These are phyloP conservation scores for Boletales sp. DNA, from an alignment of 768 basidiomycete species.

Conservation along the genomic window DNA sequence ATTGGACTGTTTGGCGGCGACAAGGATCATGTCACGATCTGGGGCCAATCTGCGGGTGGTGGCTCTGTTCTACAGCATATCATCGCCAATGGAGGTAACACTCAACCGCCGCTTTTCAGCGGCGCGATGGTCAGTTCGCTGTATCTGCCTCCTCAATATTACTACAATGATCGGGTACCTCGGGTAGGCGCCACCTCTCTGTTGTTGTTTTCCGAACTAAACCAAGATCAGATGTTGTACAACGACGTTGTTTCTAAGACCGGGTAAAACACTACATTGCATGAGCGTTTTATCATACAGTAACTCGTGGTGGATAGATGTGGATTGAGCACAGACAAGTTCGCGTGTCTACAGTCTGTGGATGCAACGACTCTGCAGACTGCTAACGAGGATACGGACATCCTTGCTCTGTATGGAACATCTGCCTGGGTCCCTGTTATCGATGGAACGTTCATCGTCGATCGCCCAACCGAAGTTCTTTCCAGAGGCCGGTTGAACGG, in stretches of 20 bases:
- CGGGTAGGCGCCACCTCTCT: conserved; percentile 15
- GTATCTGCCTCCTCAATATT: conserved; percentile 32
- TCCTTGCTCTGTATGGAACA: conserved; percentile 36
- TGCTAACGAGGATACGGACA: conserved; percentile 31
- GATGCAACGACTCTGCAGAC: conserved; percentile 30
- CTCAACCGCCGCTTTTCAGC: conserved; percentile 31
- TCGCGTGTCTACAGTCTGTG: conserved; percentile 38
- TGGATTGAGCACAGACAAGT: conserved; percentile 27
- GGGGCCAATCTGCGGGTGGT: conserved; percentile 35
- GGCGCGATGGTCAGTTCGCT: conserved; percentile 32
- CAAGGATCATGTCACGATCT: conserved; percentile 30
- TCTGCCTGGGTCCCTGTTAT: conserved; percentile 43
- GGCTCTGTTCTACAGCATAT: conserved; percentile 35
- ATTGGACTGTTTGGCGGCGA: conserved; percentile 34
- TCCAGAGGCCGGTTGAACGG: conserved; percentile 38
- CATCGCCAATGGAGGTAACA: conserved; percentile 31
- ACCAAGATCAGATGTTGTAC: conserved; percentile 16
- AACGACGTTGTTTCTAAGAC: conserved; percentile 7
- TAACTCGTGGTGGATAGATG: conserved; percentile 26
- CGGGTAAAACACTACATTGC: conserved; percentile 5
- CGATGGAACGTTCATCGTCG: conserved; percentile 44
- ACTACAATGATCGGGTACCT: conserved; percentile 28
- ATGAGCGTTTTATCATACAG: neutral
- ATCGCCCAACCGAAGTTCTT: conserved; percentile 38
- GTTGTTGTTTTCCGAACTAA: neutral